These are phyloP conservation scores for Coemansia reversa DNA, from an alignment of 192 early-diverging fungal species.

Conservation along the genomic window DNA sequence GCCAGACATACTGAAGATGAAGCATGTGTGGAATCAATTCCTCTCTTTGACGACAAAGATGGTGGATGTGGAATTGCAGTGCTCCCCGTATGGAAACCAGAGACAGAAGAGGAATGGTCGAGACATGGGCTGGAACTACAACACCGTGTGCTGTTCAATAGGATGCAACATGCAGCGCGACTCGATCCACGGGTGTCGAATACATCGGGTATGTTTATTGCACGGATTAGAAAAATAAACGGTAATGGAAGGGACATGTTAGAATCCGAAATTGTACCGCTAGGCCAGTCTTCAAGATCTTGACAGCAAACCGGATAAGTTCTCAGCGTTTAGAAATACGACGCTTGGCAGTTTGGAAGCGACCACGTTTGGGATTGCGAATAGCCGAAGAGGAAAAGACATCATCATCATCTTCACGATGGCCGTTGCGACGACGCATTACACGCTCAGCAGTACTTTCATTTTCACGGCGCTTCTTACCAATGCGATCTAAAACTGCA, in stretches of 20 bases:
- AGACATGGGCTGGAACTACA: constrained; percentile 1
- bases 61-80: background rate
- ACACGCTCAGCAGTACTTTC: constrained; percentile 46
- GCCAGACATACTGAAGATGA: constrained; percentile 25
- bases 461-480: constrained; percentile 30
- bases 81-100: constrained; percentile 17
- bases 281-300: background rate
- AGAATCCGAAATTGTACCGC: constrained; percentile 6
- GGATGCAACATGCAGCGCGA: constrained; percentile 33
- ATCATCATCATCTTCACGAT: constrained; percentile 25
- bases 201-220: constrained; percentile 66
- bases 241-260: background rate
- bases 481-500: constrained; percentile 41
- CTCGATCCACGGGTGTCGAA: constrained; percentile 46
- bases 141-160: constrained; percentile 8
- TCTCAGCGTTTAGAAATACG: constrained; percentile 23
- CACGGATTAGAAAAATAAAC: constrained; percentile 67
- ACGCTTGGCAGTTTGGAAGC: constrained; percentile 39
- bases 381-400: constrained; percentile 10
- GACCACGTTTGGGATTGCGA: constrained; percentile 20
- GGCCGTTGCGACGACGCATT: constrained; percentile 31
- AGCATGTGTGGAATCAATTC: constrained; percentile 26
- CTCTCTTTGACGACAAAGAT: background rate
- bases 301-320: background rate
- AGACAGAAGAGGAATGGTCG: constrained; percentile 22